Evolutionary conservation across 75 land plant genomes (phyloP).

Genomic region (Selaginella moellendorffii): DNA sequence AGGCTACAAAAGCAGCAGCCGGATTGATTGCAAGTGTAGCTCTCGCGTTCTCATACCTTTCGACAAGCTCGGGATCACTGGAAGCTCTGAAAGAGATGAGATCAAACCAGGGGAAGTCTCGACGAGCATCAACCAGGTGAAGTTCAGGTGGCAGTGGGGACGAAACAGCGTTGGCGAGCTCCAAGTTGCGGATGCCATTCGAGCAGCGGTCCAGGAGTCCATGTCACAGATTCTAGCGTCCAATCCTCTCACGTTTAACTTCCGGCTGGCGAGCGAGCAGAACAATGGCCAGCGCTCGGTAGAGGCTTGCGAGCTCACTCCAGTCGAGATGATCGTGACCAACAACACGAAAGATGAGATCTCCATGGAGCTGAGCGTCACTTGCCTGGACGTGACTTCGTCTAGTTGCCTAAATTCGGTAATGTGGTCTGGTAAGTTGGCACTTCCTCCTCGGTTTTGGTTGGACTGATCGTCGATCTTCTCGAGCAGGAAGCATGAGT

Average conservation of each 20-base stretch:
- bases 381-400: conserved; percentile 83
- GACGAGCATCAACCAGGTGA: background rate
- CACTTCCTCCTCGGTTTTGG: too few species aligned
- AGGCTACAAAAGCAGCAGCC: conserved; percentile 13
- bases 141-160: conserved; percentile 83
- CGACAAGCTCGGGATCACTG: conserved; percentile 75
- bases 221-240: conserved; percentile 65
- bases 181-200: conserved; percentile 80
- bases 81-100: conserved; percentile 24
- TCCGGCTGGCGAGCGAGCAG: conserved; percentile 37
- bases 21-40: conserved; percentile 70
- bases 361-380: conserved; percentile 51
- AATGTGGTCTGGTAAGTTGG: conserved; percentile 85
- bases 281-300: background rate
- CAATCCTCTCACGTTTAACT: conserved; percentile 91
- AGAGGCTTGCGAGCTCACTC: conserved; percentile 53
- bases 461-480: too few species aligned
- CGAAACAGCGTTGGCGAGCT: conserved; percentile 79
- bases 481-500: too few species aligned
- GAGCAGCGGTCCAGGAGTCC: conserved; percentile 71
- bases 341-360: conserved; percentile 76
- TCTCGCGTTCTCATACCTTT: conserved; percentile 79
- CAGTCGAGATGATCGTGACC: conserved; percentile 68
- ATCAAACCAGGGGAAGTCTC: conserved; percentile 16
- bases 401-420: conserved; percentile 68